Conservation (phyloP, 1,284 basidiomycete species). For the Athelia sp. region DNA sequence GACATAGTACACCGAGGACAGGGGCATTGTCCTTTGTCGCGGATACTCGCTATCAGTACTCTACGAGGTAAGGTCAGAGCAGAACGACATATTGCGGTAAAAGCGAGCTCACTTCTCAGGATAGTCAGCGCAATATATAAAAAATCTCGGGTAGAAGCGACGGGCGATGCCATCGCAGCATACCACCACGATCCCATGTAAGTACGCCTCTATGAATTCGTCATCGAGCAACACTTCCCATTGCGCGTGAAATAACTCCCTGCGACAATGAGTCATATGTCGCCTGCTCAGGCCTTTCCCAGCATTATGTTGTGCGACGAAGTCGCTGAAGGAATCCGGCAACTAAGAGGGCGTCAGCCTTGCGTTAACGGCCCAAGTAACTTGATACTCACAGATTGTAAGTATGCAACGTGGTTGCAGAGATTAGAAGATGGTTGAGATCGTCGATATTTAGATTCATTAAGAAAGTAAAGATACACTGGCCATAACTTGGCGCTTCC, state of each 20-base stretch:
- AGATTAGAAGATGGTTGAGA: constrained; percentile 14
- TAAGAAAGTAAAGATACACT: constrained; percentile 29
- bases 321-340: background rate
- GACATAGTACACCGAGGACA: constrained; percentile 14
- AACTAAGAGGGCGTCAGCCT: background rate
- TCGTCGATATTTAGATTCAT: constrained; percentile 29
- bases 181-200: constrained; percentile 12
- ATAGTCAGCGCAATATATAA: constrained; percentile 10
- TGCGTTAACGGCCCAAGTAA: background rate
- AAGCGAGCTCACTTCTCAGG: no score
- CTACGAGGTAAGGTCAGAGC: background rate
- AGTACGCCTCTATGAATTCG: constrained; percentile 15
- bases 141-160: constrained; percentile 13
- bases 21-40: constrained; percentile 11
- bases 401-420: constrained; percentile 29
- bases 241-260: constrained; percentile 19
- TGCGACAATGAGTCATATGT: constrained; percentile 13
- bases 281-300: background rate
- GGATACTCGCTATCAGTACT: constrained; percentile 10
- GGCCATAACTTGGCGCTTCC: constrained; percentile 31
- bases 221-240: constrained; percentile 14
- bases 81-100: no score
- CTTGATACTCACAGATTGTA: constrained; percentile 21
- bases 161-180: constrained; percentile 12
- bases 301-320: background rate